phyloP scores from a whole-genome alignment of 805 yeast species.

The Spathaspora girioi region DNA sequence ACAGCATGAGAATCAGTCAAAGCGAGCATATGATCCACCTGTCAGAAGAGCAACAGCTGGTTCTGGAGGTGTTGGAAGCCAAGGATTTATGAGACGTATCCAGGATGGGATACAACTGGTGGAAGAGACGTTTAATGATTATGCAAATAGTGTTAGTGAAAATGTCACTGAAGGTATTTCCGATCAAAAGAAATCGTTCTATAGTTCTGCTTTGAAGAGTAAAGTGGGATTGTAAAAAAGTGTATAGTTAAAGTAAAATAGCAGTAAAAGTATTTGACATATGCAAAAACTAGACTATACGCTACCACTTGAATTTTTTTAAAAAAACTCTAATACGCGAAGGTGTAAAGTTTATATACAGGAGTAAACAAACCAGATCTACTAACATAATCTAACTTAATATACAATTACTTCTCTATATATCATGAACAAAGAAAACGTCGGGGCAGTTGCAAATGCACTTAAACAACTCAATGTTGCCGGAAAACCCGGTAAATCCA shows the following conservation, averaged over 20 bases:
- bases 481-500: conserved; percentile 16
- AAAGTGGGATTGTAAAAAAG: conserved; percentile 47
- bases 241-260: background rate
- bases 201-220: conserved; percentile 49
- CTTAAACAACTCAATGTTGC: conserved; percentile 28
- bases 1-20: background rate
- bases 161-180: conserved; percentile 50
- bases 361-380: background rate
- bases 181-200: conserved; percentile 46
- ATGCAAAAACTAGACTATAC: background rate
- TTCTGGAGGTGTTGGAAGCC: conserved; percentile 33
- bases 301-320: background rate
- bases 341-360: background rate
- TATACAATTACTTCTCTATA: background rate
- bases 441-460: background rate
- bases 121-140: conserved; percentile 55
- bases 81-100: conserved; percentile 43
- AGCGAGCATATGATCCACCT: conserved; percentile 43
- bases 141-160: conserved; percentile 53
- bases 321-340: background rate
- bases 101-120: conserved; percentile 50
- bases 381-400: background rate
- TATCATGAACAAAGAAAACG: background rate
- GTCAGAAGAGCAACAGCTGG: conserved; percentile 35
- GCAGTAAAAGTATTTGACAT: background rate